Evolutionary conservation across 2,329 filamentous ascomycete genomes (phyloP), one percentile per base, ranked within the genome.

Genomic region (Pseudonectria buxi): DNA sequence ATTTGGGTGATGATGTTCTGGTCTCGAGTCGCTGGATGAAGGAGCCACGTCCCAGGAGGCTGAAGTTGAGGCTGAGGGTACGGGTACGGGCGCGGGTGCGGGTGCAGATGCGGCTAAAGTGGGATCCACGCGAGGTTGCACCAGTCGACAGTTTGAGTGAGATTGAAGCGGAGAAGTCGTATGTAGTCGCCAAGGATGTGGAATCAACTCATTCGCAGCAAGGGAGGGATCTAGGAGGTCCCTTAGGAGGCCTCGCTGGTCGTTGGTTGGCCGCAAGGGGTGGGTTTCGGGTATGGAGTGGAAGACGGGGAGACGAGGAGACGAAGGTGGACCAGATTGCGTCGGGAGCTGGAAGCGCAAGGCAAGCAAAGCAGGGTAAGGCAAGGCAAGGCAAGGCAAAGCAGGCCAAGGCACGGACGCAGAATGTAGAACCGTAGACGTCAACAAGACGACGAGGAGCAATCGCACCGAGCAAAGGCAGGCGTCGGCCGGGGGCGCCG

Each of bases 1-100:
- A 58, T 59, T 46, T 38, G 52, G 34, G 35, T 31, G 43, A 34
- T 44, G 44, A 32, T 22, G 18, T 5, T 9, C 18, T 22, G 18
- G 18, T 5, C 5, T 22, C 5, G 9, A 22, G 18, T 6, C 18
- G 18, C 18, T 22, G 18, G 18, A 14, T 24, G 14, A 30, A 30
- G 30, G 24, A 33, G 34, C 33, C 40, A 35, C 30, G 18, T 24
- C 38, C 36, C 41, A 43, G 36, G 41, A 39, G 43, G 31, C 31
- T 35, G 40, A 43, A 41, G 45, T 44, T 44, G 34, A 41, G 37
- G 44, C 42, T 29, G 40, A 41, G 35, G 39, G 41, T 32, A 39
- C 45, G 46, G 41, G 5, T 22, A 9, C 9, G 18, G 18, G 9
- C 18, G 18, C 18, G 18, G 18, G 18, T 6, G 18, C 18, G 18